Percentiles rank a stretch among this genome's conserved stretches.
Evolutionary conservation across 306 rosid species (phyloP).

Genomic region (Comarum palustre): DNA sequence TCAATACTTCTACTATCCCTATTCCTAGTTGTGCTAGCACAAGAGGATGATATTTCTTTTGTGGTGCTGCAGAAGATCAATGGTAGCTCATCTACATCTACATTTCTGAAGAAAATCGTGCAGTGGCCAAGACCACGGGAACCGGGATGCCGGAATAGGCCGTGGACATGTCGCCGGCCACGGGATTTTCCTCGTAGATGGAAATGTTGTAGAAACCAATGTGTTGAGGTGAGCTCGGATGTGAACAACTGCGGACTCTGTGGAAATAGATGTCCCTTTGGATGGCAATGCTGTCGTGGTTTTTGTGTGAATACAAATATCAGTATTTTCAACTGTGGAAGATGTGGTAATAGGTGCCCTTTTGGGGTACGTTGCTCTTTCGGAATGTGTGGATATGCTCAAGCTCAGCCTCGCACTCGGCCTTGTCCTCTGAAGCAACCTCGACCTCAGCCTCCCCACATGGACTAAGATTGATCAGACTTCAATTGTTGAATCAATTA

Average conservation of each 20-base stretch:
- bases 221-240: slow-evolving; percentile 47
- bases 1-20: slow-evolving; percentile 10
- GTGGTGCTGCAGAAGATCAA: slow-evolving; percentile 13
- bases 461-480: background rate
- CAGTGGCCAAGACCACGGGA: slow-evolving; percentile 16
- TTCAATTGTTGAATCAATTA: background rate
- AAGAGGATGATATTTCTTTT: background rate
- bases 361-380: slow-evolving; percentile 34
- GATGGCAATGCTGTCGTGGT: slow-evolving; percentile 57
- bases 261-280: slow-evolving; percentile 38
- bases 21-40: slow-evolving; percentile 10
- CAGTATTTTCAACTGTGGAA: slow-evolving; percentile 56
- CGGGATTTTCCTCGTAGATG: slow-evolving; percentile 24
- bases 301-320: slow-evolving; percentile 41
- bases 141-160: slow-evolving; percentile 34
- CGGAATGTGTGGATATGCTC: slow-evolving; percentile 68
- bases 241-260: slow-evolving; percentile 57
- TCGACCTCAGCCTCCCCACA: slow-evolving; percentile 7
- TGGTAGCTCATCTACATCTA: slow-evolving; percentile 24
- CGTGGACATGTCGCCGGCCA: slow-evolving; percentile 34
- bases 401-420: slow-evolving; percentile 8
- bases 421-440: background rate
- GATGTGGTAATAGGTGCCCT: slow-evolving; percentile 58
- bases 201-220: slow-evolving; percentile 51
- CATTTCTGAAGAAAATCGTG: slow-evolving; percentile 33